Evolutionary conservation across 2,329 filamentous ascomycete genomes (phyloP).

Genomic region (Cladosporium sp.): DNA sequence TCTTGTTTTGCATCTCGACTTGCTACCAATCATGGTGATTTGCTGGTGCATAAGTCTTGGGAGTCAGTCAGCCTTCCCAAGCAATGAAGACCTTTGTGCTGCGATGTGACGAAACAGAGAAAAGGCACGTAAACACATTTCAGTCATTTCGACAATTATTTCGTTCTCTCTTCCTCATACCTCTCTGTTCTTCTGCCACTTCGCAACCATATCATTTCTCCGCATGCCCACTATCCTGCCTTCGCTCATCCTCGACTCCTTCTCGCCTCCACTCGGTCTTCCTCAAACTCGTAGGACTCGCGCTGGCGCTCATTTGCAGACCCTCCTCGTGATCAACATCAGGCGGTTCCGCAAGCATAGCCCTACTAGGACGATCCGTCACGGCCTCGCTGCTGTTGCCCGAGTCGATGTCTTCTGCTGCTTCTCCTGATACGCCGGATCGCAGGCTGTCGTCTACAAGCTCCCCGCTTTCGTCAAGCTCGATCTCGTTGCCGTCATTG

Average conservation of each 20-base stretch:
- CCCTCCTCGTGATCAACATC: conserved; percentile 9
- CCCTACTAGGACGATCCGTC: conserved; percentile 5
- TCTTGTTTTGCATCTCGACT: too few relatives aligned
- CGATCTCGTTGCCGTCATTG: conserved; percentile 13
- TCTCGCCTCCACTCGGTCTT: background rate
- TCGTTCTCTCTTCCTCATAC: background rate
- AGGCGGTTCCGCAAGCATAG: conserved; percentile 7
- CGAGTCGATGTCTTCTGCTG: background rate
- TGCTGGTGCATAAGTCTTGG: too few relatives aligned
- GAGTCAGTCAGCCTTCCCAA: too few relatives aligned
- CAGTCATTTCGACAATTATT: conserved; percentile 5
- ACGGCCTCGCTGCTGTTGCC: conserved; percentile 11
- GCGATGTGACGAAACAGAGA: background rate
- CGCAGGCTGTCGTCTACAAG: conserved; percentile 1
- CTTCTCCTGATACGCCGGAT: background rate
- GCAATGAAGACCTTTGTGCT: too few relatives aligned
- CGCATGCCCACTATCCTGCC: conserved; percentile 9
- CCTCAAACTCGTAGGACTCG: background rate
- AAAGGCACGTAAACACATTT: conserved; percentile 7
- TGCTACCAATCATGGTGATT: too few relatives aligned
- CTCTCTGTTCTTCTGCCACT: background rate
- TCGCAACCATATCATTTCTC: background rate
- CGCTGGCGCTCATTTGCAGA: conserved; percentile 3
- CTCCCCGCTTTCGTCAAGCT: conserved; percentile 5
- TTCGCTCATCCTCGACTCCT: background rate